Base-by-base conservation (phyloP, 1,139 yeast genomes). In the Geotrichum aggregatum region DNA sequence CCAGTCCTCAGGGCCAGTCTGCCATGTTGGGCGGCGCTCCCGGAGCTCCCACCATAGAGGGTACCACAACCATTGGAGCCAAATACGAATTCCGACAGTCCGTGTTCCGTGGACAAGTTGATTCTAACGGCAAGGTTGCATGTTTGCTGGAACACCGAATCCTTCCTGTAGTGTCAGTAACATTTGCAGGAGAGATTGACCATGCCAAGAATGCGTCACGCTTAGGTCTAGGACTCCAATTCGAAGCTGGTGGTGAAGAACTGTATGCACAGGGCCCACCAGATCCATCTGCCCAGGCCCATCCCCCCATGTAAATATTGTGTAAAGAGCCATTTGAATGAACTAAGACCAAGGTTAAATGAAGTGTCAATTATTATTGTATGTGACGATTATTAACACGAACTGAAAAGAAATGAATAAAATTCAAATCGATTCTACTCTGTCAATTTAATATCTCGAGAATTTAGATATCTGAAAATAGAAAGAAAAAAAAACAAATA, bases 21-120 rank as follows among this genome's bases (percentile, higher is more conserved):
- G 63, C 73, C 70, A 68, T 87, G 75, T 77, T 84, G 78, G 91
- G 91, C 56, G 82, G 87, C 54, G 3, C 43, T 39, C 38, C 47
- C 26, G 82, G 86, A 52, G 87, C 92, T 58, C 91, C 95, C 44
- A 82, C 84, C 50, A 77, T 88, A 55, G 96, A 91, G 68, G 98
- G 96, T 65, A 79, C 80, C 64, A 91, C 99, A 63, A 87, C 97
- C 58, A 71, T 92, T 56, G 98, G 97, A 72, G 96, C 96, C 66
- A 92, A 91, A 75, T 92, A 92, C 73, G 98, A 92, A 75, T 92
- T 89, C 79, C 89, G 97, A 75, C 95, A 89, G 73, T 84, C 95
- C 56, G 84, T 88, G 52, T 89, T 88, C 82, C 84, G 98, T 73
- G 98, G 98, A 66, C 96, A 91, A 72, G 68, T 92, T 58, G 97